Evolutionary conservation across 1,139 yeast genomes (phyloP).

Genomic region (Yamadazyma trypodendri): DNA sequence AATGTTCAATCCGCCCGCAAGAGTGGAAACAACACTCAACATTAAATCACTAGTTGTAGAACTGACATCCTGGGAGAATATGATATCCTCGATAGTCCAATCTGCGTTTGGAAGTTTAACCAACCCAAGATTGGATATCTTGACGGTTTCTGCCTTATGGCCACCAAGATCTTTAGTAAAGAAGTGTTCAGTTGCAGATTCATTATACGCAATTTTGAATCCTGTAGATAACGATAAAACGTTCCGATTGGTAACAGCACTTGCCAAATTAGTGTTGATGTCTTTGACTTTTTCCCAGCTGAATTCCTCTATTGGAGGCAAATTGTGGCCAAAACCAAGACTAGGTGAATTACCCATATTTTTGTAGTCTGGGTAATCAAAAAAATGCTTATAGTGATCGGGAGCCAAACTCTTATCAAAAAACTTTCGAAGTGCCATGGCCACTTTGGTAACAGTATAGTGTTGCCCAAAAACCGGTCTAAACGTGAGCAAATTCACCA

Average conservation of each 20-base stretch:
- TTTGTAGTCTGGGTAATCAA: slow-evolving; percentile 21
- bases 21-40: slow-evolving; percentile 33
- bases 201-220: slow-evolving; percentile 19
- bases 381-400: slow-evolving; percentile 19
- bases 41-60: slow-evolving; percentile 38
- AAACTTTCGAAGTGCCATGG: slow-evolving; percentile 37
- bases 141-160: slow-evolving; percentile 33
- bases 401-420: slow-evolving; percentile 18
- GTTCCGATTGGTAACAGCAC: slow-evolving; percentile 21
- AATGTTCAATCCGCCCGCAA: slow-evolving; percentile 35
- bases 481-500: slow-evolving; percentile 26
- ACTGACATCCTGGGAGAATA: slow-evolving; percentile 40
- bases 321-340: slow-evolving; percentile 29
- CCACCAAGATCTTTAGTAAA: slow-evolving; percentile 25
- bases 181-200: slow-evolving; percentile 8
- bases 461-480: slow-evolving; percentile 28
- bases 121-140: slow-evolving; percentile 42
- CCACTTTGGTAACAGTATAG: slow-evolving; percentile 28
- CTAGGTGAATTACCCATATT: slow-evolving; percentile 36
- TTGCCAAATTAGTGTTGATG: slow-evolving; percentile 21
- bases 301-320: slow-evolving; percentile 31
- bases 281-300: slow-evolving; percentile 35
- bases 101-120: slow-evolving; percentile 17
- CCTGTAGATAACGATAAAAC: slow-evolving; percentile 24
- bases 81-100: slow-evolving; percentile 31